Conservation (phyloP, 306 rosid genomes). For the Quercus aquifolioides region DNA sequence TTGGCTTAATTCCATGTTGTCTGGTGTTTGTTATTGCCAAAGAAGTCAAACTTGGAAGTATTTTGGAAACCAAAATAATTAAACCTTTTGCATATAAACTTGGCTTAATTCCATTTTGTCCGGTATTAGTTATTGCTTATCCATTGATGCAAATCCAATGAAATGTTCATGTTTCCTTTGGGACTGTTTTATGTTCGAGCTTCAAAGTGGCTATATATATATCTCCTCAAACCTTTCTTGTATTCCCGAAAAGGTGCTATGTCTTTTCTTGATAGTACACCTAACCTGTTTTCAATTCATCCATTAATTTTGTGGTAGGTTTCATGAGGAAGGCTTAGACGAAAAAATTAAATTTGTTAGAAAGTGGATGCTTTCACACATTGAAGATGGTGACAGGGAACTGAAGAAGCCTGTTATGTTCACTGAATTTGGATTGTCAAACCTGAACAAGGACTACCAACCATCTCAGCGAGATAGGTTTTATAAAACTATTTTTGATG, state of each 20-base stretch:
- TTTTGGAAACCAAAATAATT: neutral
- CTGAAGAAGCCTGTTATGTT: conserved; percentile 84
- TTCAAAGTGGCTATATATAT: neutral
- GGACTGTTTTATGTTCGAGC: neutral
- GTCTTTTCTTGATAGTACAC: neutral
- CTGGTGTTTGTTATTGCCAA: neutral
- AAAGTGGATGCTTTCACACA: conserved; percentile 95
- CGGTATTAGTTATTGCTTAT: neutral
- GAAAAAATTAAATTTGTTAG: conserved; percentile 60
- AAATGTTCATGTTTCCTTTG: neutral
- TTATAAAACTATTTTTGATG: conserved; percentile 53
- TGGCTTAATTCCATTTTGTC: neutral
- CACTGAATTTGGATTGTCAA: conserved; percentile 84
- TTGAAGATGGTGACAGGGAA: conserved; percentile 77
- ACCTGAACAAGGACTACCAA: conserved; percentile 53
- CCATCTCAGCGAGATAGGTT: conserved; percentile 56
- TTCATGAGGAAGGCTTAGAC: conserved; percentile 51
- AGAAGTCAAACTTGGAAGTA: neutral
- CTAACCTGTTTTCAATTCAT: neutral
- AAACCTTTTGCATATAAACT: neutral
- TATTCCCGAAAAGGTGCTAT: neutral
- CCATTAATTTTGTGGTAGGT: conserved; percentile 40
- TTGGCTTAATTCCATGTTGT: neutral
- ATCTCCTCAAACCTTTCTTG: neutral
- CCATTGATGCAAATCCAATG: neutral